phyloP scores from a whole-genome alignment of 2,329 filamentous ascomycete genomes.

The Ceratocystis papillata region DNA sequence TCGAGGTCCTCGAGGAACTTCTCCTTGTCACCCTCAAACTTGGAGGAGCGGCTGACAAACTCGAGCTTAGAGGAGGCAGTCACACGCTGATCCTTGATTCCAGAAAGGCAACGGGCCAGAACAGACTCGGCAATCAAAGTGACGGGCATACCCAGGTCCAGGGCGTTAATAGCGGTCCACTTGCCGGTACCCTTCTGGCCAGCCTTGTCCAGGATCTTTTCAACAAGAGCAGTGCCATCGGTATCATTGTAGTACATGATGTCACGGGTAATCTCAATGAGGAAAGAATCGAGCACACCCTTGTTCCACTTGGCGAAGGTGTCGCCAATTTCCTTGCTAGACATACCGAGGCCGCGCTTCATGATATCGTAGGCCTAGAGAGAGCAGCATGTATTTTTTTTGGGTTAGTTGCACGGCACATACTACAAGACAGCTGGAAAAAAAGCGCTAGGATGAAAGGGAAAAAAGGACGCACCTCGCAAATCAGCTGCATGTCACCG shows the following conservation, averaged over 20 bases:
- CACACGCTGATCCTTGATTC: conserved; percentile 84
- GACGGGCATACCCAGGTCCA: conserved; percentile 97
- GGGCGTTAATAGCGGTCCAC: conserved; percentile 98
- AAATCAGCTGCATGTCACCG: conserved; percentile 99
- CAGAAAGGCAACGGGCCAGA: conserved; percentile 85
- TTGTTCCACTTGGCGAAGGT: conserved; percentile 95
- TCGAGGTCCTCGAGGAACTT: conserved; percentile 94
- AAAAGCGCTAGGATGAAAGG: not conserved
- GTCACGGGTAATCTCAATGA: conserved; percentile 97
- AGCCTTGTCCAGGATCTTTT: conserved; percentile 98
- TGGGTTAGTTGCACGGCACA: no score
- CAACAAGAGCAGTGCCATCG: conserved; percentile 77
- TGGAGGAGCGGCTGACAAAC: conserved; percentile 58
- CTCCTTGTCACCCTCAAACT: conserved; percentile 80
- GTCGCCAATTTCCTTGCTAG: conserved; percentile 90
- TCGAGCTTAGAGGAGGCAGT: conserved; percentile 69
- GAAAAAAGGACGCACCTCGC: conserved; percentile 54
- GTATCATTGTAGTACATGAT: conserved; percentile 98
- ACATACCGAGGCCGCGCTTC: conserved; percentile 89
- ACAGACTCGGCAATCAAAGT: conserved; percentile 96
- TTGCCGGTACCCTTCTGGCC: conserved; percentile 99
- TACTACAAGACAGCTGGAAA: no score
- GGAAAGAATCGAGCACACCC: conserved; percentile 95
- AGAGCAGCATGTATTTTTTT: not conserved
- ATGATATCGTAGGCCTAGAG: conserved; percentile 93